Conservation (phyloP, 192 early-diverging fungal species). For the Backusella sp. region DNA sequence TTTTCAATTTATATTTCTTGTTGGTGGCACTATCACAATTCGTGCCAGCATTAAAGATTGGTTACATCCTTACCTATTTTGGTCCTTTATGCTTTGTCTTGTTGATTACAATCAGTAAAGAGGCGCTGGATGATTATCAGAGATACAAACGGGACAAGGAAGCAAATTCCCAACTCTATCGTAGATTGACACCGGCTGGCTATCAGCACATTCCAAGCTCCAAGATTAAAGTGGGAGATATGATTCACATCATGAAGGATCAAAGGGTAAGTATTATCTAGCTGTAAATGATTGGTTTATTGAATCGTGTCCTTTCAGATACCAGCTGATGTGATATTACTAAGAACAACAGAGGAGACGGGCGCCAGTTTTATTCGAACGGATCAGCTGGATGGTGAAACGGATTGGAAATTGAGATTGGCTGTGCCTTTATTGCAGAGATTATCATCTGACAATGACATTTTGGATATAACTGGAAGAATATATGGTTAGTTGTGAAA, state of each 20-base stretch:
- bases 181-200: slow-evolving; percentile 61
- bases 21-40: slow-evolving; percentile 93
- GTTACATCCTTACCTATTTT: slow-evolving; percentile 88
- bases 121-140: slow-evolving; percentile 86
- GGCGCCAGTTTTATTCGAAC: slow-evolving; percentile 97
- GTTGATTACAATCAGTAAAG: slow-evolving; percentile 89
- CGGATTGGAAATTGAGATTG: slow-evolving; percentile 93
- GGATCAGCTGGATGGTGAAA: slow-evolving; percentile 97
- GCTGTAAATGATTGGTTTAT: background rate
- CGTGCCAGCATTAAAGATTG: slow-evolving; percentile 82
- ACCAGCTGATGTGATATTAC: slow-evolving; percentile 88
- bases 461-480: slow-evolving; percentile 64
- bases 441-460: slow-evolving; percentile 53
- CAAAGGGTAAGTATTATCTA: slow-evolving; percentile 54
- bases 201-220: slow-evolving; percentile 70
- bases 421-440: slow-evolving; percentile 85
- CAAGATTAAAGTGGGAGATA: slow-evolving; percentile 84
- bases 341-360: slow-evolving; percentile 78
- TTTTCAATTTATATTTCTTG: slow-evolving; percentile 95
- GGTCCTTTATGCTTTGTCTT: slow-evolving; percentile 92
- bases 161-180: slow-evolving; percentile 87
- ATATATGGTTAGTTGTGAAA: slow-evolving; percentile 60
- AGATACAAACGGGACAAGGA: slow-evolving; percentile 81
- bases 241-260: slow-evolving; percentile 84
- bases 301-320: slow-evolving; percentile 39